Evolutionary conservation across 352 stramenopile genomes (phyloP).

Genomic region (Phytopythium sindhum): DNA sequence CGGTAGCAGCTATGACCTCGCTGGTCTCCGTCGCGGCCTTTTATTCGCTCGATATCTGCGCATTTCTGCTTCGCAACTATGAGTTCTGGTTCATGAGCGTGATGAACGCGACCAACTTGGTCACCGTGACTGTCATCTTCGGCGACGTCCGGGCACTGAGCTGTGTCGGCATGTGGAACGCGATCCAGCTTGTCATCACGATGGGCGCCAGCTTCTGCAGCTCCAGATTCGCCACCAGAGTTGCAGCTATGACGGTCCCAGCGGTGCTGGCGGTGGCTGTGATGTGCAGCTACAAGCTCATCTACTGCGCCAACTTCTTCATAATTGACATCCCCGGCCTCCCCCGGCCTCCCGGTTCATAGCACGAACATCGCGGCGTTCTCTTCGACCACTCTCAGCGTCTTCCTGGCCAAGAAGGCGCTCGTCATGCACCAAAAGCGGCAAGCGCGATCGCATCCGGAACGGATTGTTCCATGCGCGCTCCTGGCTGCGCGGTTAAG

Average conservation of each 20-base stretch:
- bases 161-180: not conserved
- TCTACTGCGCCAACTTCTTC: not conserved
- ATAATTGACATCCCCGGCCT: not conserved
- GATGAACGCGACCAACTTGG: slow-evolving; percentile 15
- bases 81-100: slow-evolving; percentile 29
- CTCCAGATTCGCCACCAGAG: not conserved
- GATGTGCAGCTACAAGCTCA: not conserved
- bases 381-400: not conserved
- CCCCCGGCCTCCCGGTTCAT: not conserved
- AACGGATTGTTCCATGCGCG: not conserved
- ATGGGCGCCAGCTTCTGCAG: not conserved
- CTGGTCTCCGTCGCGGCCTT: not conserved
- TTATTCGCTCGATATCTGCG: slow-evolving; percentile 12
- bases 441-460: too few species aligned
- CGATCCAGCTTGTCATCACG: not conserved
- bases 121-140: not conserved
- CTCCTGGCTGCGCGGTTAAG: not conserved
- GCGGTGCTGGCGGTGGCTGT: not conserved
- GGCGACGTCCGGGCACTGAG: not conserved
- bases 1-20: not conserved
- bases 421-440: not conserved
- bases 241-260: not conserved
- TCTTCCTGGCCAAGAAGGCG: not conserved
- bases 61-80: slow-evolving; percentile 22
- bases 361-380: not conserved